Percentiles rank a stretch among this genome's conserved stretches.
Evolutionary conservation across 1,139 yeast genomes (phyloP).

Genomic region (Yamadazyma kanchanaburiensis): DNA sequence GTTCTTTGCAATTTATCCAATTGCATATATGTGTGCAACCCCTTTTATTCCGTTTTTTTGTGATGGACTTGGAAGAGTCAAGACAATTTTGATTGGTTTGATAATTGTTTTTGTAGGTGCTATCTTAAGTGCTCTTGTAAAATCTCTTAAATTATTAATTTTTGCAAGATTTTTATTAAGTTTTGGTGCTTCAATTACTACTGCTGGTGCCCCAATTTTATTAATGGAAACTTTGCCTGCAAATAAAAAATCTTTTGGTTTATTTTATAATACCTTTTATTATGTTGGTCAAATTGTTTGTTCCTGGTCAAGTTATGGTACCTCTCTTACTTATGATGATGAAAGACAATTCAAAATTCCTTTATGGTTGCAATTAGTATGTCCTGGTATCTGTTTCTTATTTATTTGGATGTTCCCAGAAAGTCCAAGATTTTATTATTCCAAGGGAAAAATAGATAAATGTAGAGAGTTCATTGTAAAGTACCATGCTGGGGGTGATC

Average conservation of each 20-base stretch:
- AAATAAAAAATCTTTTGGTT: slow-evolving; percentile 44
- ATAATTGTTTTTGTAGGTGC: too few relatives aligned
- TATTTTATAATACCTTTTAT: slow-evolving; percentile 48
- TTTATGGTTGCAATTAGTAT: slow-evolving; percentile 40
- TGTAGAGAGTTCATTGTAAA: slow-evolving; percentile 27
- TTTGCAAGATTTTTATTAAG: too few relatives aligned
- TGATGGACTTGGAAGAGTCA: too few relatives aligned
- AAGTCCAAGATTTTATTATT: slow-evolving; percentile 43
- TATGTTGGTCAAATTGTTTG: slow-evolving; percentile 54
- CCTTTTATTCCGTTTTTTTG: slow-evolving; percentile 11
- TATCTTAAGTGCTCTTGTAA: too few relatives aligned
- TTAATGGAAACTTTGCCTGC: slow-evolving; percentile 38
- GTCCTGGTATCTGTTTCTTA: slow-evolving; percentile 24
- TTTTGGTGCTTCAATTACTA: too few relatives aligned
- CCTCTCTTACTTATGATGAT: slow-evolving; percentile 19
- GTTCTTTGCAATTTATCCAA: slow-evolving; percentile 17
- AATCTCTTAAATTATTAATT: too few relatives aligned
- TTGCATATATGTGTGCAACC: slow-evolving; percentile 16
- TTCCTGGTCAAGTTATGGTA: slow-evolving; percentile 36
- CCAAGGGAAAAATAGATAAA: slow-evolving; percentile 33
- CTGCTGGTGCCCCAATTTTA: slow-evolving; percentile 17
- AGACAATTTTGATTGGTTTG: too few relatives aligned
- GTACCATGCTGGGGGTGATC: too few relatives aligned
- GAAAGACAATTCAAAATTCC: slow-evolving; percentile 43
- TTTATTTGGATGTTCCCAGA: slow-evolving; percentile 40